These are phyloP conservation scores for Microsporum audouinii DNA, from an alignment of 2,329 filamentous ascomycete genomes.

Conservation along the genomic window DNA sequence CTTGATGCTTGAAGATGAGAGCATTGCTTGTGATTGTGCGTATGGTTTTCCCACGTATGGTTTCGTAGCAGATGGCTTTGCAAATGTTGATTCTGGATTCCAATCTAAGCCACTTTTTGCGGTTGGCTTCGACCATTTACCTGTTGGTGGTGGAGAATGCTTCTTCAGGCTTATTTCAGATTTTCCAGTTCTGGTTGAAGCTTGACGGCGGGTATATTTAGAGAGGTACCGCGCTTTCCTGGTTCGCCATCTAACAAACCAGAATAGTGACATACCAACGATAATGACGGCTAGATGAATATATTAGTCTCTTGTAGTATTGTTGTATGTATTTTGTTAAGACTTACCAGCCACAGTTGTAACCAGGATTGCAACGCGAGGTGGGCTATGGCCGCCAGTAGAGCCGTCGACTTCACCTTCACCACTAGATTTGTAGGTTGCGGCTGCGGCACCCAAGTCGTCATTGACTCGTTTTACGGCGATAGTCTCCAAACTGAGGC, in stretches of 20 bases:
- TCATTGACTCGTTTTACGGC: not conserved
- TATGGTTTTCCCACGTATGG: not conserved
- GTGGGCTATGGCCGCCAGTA: not conserved
- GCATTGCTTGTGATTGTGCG: conserved; percentile 3
- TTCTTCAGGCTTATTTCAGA: not conserved
- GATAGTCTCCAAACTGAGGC: not conserved
- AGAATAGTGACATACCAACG: not conserved
- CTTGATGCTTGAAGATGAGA: conserved; percentile 8
- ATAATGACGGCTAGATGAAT: not conserved
- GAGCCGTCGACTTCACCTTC: not conserved
- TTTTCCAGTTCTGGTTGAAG: not conserved
- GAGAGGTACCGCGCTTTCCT: not conserved
- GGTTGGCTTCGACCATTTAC: not conserved
- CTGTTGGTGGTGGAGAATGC: not conserved
- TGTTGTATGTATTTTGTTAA: not conserved
- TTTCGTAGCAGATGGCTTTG: conserved; percentile 7
- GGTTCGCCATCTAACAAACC: not conserved
- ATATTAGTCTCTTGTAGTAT: not conserved
- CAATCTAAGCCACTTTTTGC: conserved; percentile 4
- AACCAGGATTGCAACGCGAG: not conserved
- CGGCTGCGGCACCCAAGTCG: not conserved
- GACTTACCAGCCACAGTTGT: not conserved
- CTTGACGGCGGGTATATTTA: not conserved
- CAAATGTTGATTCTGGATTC: conserved; percentile 13
- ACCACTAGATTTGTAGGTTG: not conserved